phyloP scores from a whole-genome alignment of 129 eudicot species.

The Tanacetum coccineum region DNA sequence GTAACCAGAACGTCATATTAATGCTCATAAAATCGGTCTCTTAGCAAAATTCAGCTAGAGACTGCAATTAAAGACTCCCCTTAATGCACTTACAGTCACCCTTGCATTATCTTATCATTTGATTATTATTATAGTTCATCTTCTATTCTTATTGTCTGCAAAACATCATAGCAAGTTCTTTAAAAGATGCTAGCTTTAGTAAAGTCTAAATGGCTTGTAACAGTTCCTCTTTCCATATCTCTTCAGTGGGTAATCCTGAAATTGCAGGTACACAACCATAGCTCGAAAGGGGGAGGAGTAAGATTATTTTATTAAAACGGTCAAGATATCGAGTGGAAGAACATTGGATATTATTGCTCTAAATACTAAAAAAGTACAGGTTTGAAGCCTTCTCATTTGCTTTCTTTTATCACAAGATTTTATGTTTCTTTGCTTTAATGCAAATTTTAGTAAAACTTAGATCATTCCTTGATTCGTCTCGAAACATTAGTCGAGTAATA shows the following conservation, averaged over 20 bases:
- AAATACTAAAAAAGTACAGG: slow-evolving; percentile 48
- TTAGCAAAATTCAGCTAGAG: no score
- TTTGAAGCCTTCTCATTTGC: slow-evolving; percentile 16
- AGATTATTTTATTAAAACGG: slow-evolving; percentile 31
- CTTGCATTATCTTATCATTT: slow-evolving; percentile 3
- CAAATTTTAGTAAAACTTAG: no score
- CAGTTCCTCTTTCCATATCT: slow-evolving; percentile 14
- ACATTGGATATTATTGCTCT: slow-evolving; percentile 45
- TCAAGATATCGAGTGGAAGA: slow-evolving; percentile 39
- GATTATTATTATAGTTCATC: slow-evolving; percentile 2
- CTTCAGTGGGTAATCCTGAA: slow-evolving; percentile 30
- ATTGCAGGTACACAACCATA: slow-evolving; percentile 55
- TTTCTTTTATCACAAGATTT: background rate
- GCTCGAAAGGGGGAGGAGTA: slow-evolving; percentile 26
- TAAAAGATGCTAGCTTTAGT: slow-evolving; percentile 4
- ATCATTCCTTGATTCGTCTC: no score
- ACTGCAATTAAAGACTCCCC: no score
- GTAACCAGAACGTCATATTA: no score
- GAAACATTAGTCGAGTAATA: no score
- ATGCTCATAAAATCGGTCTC: no score
- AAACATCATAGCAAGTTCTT: slow-evolving; percentile 1
- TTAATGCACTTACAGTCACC: no score
- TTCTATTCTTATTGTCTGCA: background rate
- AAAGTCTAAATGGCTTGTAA: slow-evolving; percentile 2
- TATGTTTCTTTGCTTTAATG: no score